Base-by-base conservation (phyloP, 2,329 filamentous ascomycete genomes). In the Colletotrichum cereale region DNA sequence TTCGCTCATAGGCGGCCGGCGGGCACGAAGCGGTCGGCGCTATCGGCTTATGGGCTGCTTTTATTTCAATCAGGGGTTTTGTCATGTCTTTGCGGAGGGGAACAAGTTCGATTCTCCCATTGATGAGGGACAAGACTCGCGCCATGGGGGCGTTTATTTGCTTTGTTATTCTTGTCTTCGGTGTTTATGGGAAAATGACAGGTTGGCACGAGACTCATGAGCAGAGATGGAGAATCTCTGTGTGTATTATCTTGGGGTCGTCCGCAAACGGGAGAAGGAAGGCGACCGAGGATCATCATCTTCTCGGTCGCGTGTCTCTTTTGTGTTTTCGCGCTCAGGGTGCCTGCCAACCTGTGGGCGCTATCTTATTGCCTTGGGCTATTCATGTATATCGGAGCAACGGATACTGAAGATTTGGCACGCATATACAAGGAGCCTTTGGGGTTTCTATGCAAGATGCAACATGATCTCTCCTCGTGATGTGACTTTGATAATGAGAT, bases 381-480 rank as follows among this genome's bases (percentile, higher is more conserved):
- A 68, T 53, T 57, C 38, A 71, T 53, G 68, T 68, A 71, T 68
- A 60, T 68, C 31, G 68, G 68, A 71, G 68, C 65, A 68, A 68
- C 8, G 66, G 44, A 50, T 60, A 38, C 42, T 68, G 36, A 68
- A 58, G 68, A 63, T 29, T 63, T 67, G 52, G 52, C 44, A 57
- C 68, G 58, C 65, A 68, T 60, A 71, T 71, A 68, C 58, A 71
- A 55, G n/a, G 58, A 52, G n/a, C 65, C 58, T 47, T 62, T 34
- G 50, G 65, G 58, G 58, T 68, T 47, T 62, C 56, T n/a, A 34
- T 26, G 34, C 31, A 29, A 40, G 11, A 40, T 67, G 36, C 10
- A 31, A 26, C 4, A 1, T 40, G 26, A 16, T 18, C 7, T 24
- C 12, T 12, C 24, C 14, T 63, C 16, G 12, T 26, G 21, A 18